phyloP scores from a whole-genome alignment of 1,284 basidiomycete species.

The Cutaneotrichosporon sp. region DNA sequence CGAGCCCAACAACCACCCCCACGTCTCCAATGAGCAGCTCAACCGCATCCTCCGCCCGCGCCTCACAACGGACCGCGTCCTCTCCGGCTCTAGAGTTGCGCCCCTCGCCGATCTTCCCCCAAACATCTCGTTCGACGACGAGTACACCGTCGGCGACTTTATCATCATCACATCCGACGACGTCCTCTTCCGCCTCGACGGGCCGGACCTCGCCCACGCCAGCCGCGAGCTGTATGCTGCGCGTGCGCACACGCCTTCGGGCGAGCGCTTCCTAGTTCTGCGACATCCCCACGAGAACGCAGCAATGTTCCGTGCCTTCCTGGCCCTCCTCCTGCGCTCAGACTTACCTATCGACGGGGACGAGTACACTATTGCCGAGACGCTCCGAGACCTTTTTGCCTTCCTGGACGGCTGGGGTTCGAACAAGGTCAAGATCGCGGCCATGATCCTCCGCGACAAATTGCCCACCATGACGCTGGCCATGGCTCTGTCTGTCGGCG shows the following conservation, averaged over 20 bases:
- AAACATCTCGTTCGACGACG: neutral
- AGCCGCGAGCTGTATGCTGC: neutral
- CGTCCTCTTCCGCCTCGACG: conserved; percentile 3
- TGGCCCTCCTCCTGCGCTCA: neutral
- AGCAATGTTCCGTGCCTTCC: conserved; percentile 1
- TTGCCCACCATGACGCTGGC: neutral
- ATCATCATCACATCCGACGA: neutral
- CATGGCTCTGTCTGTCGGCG: neutral
- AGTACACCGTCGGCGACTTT: neutral
- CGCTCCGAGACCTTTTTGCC: neutral
- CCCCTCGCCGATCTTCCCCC: neutral
- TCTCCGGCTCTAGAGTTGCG: neutral
- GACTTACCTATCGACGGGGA: neutral
- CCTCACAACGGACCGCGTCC: neutral
- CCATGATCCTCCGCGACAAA: neutral
- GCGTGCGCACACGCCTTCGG: neutral
- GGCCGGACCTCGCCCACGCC: neutral
- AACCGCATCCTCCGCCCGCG: neutral
- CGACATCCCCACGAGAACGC: neutral
- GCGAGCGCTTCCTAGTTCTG: neutral
- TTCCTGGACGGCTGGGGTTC: conserved; percentile 3
- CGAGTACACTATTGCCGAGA: neutral
- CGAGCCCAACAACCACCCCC: neutral
- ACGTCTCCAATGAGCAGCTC: neutral
- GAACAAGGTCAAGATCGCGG: neutral